Base-by-base conservation (phyloP, 2,329 filamentous ascomycete species). In the Ciborinia camelliae region DNA sequence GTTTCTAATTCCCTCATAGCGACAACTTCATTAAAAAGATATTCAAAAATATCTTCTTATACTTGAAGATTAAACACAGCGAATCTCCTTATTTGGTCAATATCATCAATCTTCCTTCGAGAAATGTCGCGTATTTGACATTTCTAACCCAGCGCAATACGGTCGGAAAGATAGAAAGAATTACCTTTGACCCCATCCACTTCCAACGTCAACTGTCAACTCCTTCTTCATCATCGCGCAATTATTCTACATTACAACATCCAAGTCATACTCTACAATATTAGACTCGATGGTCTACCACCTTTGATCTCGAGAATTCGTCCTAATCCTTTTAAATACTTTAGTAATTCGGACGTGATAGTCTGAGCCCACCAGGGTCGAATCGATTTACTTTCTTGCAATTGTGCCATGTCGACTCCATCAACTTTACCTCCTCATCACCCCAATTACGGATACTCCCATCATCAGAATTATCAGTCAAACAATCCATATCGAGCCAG, bases 381-480 rank as follows among this genome's bases (percentile, higher is more conserved):
- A 70, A 59, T 68, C 66, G 61, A 63, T 68, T 67, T 26, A 57
- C 55, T 59, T 28, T 26, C 26, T 50, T 59, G 54, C 62, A 50
- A 58, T 59, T 66, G 65, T 71, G 71, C 68, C 68, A 93, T 94
- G 90, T 93, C 90, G 82, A 92, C 90, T 72, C 90, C 90, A 71
- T 91, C 90, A 68, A 89, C 87, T 71, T 82, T 91, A 75, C 87
- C 87, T 75, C 85, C 84, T 73, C 87, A 88, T 77, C 85, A 87
- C 77, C 83, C 84, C 68, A 83, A 84, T 74, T 86, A 87, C 80
- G 81, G 78, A 71, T 88, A 88, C 74, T 82, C 86, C 62, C 81
- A 82, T 75, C 81, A 82, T 69, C 80, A 80, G 68, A 75, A 79
- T 67, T 86, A 84, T 74, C 84, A 86, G 73, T 75, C 82, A 54